A percentile compares a stretch with the other conserved stretches of the same genome.
These are phyloP conservation scores for Cubamyces sp. DNA, from an alignment of 768 basidiomycete species.

Conservation along the genomic window DNA sequence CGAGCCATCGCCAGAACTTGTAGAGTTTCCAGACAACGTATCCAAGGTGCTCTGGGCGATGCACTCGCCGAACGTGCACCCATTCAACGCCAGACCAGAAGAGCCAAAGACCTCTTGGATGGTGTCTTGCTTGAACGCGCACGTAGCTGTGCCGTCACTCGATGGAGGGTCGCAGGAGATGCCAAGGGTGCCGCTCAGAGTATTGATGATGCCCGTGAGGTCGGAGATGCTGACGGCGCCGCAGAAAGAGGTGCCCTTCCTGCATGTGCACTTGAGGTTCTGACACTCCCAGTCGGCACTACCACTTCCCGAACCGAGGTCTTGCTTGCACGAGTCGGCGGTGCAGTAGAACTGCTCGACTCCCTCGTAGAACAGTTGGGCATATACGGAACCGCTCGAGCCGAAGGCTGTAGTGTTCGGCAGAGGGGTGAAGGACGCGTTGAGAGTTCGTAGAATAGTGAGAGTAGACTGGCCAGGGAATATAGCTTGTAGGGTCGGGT, in stretches of 20 bases:
- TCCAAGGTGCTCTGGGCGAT: conserved; percentile 82
- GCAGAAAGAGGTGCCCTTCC: conserved; percentile 73
- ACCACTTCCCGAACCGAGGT: conserved; percentile 42
- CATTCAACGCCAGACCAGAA: conserved; percentile 68
- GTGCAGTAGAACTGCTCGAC: conserved; percentile 88
- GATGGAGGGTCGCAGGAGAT: conserved; percentile 65
- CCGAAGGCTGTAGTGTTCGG: conserved; percentile 67
- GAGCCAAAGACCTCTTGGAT: conserved; percentile 75
- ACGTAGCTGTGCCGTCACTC: conserved; percentile 54
- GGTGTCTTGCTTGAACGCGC: conserved; percentile 75
- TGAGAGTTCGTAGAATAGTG: conserved; percentile 77
- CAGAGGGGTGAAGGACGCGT: conserved; percentile 69
- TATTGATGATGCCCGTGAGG: conserved; percentile 66
- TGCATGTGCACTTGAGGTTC: conserved; percentile 76
- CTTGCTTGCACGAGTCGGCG: conserved; percentile 73
- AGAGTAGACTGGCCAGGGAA: conserved; percentile 74
- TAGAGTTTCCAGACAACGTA: conserved; percentile 44
- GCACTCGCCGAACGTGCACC: conserved; percentile 89
- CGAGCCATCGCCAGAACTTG: conserved; percentile 32
- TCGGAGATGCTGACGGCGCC: conserved; percentile 51
- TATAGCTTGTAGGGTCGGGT: conserved; percentile 79
- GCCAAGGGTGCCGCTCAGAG: conserved; percentile 62
- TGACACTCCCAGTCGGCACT: conserved; percentile 71
- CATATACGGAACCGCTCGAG: conserved; percentile 52
- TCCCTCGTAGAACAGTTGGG: conserved; percentile 78